Percentiles rank a stretch among this genome's conserved stretches.
phyloP scores from a whole-genome alignment of 225 moss, liverwort and hornwort species.

The Straminergon stramineum region DNA sequence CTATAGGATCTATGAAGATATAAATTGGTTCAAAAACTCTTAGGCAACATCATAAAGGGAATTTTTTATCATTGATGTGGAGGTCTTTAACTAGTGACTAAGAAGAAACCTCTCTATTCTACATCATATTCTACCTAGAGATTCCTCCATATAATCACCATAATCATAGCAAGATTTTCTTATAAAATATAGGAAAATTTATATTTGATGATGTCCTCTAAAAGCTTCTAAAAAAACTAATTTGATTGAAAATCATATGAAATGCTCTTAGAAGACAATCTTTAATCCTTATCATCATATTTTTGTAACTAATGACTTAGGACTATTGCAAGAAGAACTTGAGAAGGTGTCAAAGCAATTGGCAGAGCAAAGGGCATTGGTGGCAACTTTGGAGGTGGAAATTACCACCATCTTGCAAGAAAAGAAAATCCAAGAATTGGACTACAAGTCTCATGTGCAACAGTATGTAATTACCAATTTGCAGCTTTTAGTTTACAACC shows the following conservation, averaged over 20 bases:
- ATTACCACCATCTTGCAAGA: conserved; percentile 30
- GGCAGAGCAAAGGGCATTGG: conserved; percentile 36
- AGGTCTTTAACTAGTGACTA: neutral
- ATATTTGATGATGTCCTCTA: too few relatives aligned
- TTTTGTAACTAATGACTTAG: neutral
- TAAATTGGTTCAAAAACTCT: neutral
- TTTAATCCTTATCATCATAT: neutral
- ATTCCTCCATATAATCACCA: rapidly evolving
- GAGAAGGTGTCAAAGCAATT: conserved; percentile 26
- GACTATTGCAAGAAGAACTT: conserved; percentile 16
- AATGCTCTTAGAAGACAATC: rapidly evolving
- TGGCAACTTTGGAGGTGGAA: conserved; percentile 39
- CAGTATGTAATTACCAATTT: neutral
- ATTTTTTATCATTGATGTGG: neutral
- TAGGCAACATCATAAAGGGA: neutral
- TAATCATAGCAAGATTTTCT: neutral
- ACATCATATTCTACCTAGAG: neutral
- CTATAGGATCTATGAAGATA: neutral
- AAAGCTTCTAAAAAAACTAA: neutral
- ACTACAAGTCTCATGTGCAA: conserved; percentile 23
- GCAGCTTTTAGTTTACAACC: neutral
- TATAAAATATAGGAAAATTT: neutral
- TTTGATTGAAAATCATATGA: neutral
- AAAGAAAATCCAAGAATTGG: conserved; percentile 26
- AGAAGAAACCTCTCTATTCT: neutral